Evolutionary conservation across 208 protist genomes (phyloP).

Genomic region (Trypanosoma boissoni): DNA sequence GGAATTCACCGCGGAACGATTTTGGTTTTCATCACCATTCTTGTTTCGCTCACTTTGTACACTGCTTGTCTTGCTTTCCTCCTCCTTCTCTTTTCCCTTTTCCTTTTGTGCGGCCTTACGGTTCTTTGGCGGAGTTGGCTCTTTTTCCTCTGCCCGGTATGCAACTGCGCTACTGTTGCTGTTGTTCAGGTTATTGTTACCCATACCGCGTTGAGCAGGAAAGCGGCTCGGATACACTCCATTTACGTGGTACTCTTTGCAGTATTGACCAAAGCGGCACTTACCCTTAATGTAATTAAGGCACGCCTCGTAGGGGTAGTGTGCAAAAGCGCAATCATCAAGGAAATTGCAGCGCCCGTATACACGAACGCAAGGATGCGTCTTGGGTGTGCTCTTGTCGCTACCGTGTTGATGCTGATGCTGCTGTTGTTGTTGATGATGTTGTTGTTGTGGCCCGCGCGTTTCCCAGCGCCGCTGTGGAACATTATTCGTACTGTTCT

Average conservation of each 20-base stretch:
- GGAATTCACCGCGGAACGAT: too few relatives aligned
- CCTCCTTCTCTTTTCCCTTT: neutral
- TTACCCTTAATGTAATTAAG: slow-evolving; percentile 91
- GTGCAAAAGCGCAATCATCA: slow-evolving; percentile 82
- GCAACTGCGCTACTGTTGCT: neutral
- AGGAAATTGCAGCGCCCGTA: slow-evolving; percentile 89
- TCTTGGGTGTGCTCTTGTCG: slow-evolving; percentile 18
- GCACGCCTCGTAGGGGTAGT: slow-evolving; percentile 87
- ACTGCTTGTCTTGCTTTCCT: too few relatives aligned
- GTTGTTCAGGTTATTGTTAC: slow-evolving; percentile 7
- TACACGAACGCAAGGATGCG: slow-evolving; percentile 86
- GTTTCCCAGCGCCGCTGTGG: slow-evolving; percentile 18
- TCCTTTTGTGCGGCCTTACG: neutral
- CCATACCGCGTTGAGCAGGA: slow-evolving; percentile 11
- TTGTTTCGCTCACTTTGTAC: neutral
- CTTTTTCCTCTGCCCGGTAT: neutral
- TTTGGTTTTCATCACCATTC: neutral
- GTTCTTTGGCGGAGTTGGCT: neutral
- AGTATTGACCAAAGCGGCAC: slow-evolving; percentile 78
- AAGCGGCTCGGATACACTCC: slow-evolving; percentile 38
- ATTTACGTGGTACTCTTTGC: slow-evolving; percentile 88
- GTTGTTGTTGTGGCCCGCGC: slow-evolving; percentile 19
- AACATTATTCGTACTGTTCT: neutral
- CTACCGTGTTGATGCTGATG: slow-evolving; percentile 16
- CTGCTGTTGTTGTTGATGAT: slow-evolving; percentile 6